These are phyloP conservation scores for Niebla homalea DNA, from an alignment of 495 filamentous ascomycete species.

Conservation along the genomic window DNA sequence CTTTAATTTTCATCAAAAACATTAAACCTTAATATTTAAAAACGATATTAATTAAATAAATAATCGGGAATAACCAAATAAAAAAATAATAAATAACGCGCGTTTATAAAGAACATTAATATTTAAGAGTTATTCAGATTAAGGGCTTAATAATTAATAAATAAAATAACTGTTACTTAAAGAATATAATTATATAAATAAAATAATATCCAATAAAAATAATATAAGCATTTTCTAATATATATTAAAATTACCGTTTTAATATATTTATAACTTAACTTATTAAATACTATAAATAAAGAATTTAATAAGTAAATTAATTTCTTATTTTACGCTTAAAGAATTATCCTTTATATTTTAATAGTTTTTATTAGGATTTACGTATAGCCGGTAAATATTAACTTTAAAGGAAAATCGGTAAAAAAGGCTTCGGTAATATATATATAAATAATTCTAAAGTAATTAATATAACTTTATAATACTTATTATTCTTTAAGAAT, in stretches of 20 bases:
- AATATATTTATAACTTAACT: no score
- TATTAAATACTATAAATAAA: no score
- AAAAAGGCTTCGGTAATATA: slow-evolving; percentile 11
- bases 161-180: background rate
- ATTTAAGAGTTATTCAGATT: background rate
- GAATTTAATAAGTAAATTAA: background rate
- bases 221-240: background rate
- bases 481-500: slow-evolving; percentile 43
- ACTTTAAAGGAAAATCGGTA: slow-evolving; percentile 12
- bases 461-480: background rate
- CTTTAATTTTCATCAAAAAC: background rate
- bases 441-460: slow-evolving; percentile 9
- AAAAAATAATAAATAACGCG: background rate
- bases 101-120: no score
- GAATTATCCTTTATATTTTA: background rate
- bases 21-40: background rate
- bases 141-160: background rate
- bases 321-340: no score
- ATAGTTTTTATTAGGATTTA: slow-evolving; percentile 12
- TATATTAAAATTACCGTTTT: no score
- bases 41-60: background rate
- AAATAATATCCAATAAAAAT: background rate
- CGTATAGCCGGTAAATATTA: slow-evolving; percentile 12
- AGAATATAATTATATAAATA: background rate
- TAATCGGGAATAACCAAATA: background rate